Evolutionary conservation across 2,329 filamentous ascomycete species (phyloP), one percentile per base, ranked within the genome.

Genomic region (Pseudogymnoascus sp.): DNA sequence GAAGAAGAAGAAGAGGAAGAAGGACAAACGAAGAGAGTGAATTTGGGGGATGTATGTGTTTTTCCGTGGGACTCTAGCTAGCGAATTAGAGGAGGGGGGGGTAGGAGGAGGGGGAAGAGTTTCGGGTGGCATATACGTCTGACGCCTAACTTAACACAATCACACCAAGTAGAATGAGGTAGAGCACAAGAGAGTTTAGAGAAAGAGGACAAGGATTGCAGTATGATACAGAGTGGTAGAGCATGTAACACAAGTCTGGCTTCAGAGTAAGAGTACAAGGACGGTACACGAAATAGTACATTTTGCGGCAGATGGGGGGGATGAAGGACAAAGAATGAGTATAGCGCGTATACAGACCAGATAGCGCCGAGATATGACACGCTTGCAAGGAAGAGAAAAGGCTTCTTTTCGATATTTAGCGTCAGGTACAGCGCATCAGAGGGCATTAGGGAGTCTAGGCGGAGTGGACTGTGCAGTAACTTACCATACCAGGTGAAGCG

Each of bases 141-240:
- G 43, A 49, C 12, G 43, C 43, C 43, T 23, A 49, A 49, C 43
- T 28, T 28, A 49, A 16, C 43, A 49, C 43, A 25, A 49, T 28
- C 43, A 49, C 43, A 49, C 43, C 23, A 49, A 49, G 43, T 49
- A 49, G 23, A 49, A 16, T 49, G 43, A 49, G 43, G 43, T 49
- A 49, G 43, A 49, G 21, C 5, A 49, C 43, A 49, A 49, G 23
- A 49, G 0, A 9, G 12, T 5, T 8, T 49, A 49, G 21, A 49
- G 23, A 28, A 28, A 49, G 7, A 28, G 23, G 43, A 49, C 43
- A n/a, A 49, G 3, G 6, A 3, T 28, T 28, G 14, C 23, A 49
- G 23, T 28, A 49, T 49, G 43, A 28, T 49, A 49, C 43, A 49
- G 43, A n/a, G 43, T 49, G 43, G 43, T 16, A 28, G 23, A 49